phyloP scores from a whole-genome alignment of 768 basidiomycete species.

The Hydnum rufescens region DNA sequence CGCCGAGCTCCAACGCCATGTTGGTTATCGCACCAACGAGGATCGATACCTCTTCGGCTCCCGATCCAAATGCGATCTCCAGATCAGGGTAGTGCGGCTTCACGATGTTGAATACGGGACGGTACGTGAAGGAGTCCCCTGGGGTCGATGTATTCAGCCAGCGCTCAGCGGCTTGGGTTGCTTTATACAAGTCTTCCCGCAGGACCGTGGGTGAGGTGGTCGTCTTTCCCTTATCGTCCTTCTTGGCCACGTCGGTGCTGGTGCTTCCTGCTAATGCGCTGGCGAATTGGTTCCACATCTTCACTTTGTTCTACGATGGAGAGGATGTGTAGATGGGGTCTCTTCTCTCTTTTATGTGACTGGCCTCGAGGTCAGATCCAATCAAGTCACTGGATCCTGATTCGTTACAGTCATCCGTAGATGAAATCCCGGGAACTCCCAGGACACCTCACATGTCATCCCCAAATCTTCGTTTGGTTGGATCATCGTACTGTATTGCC shows the following conservation, averaged over 20 bases:
- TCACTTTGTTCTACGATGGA: too few species aligned
- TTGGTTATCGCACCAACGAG: slow-evolving; percentile 3
- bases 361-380: too few species aligned
- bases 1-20: background rate
- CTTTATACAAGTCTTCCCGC: slow-evolving; percentile 2
- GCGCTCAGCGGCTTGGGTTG: background rate
- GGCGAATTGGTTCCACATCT: background rate
- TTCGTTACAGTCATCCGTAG: too few species aligned
- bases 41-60: slow-evolving; percentile 1
- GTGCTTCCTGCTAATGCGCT: background rate
- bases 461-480: too few species aligned
- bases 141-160: slow-evolving; percentile 1
- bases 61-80: background rate
- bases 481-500: too few species aligned
- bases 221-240: background rate
- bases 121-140: background rate
- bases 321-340: too few species aligned
- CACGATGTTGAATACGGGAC: background rate
- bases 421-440: too few species aligned
- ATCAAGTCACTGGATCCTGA: too few species aligned
- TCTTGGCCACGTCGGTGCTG: background rate
- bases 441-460: too few species aligned
- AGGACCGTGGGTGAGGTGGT: background rate
- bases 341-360: too few species aligned
- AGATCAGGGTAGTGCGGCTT: slow-evolving; percentile 3